phyloP scores from a whole-genome alignment of 2,329 filamentous ascomycete genomes.

The Fusarium agapanthi region DNA sequence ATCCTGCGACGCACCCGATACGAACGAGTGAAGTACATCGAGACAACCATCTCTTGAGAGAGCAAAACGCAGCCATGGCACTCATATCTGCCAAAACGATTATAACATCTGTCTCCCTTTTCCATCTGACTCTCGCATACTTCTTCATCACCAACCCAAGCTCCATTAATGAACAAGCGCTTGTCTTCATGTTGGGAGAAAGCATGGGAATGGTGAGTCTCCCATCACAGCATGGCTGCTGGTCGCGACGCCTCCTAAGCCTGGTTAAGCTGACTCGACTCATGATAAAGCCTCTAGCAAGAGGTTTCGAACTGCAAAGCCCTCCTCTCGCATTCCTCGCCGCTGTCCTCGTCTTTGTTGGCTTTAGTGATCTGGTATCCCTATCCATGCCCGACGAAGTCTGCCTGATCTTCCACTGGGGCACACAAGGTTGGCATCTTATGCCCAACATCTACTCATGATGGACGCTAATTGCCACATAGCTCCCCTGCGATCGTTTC shows the following conservation, averaged over 20 bases:
- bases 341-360: slow-evolving; percentile 69
- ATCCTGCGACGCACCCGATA: background rate
- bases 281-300: slow-evolving; percentile 54
- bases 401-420: slow-evolving; percentile 70
- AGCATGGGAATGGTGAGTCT: slow-evolving; percentile 78
- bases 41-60: background rate
- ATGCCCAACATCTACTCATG: slow-evolving; percentile 29
- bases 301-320: slow-evolving; percentile 73
- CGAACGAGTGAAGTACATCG: background rate
- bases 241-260: background rate
- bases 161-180: slow-evolving; percentile 77
- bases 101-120: slow-evolving; percentile 82
- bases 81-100: slow-evolving; percentile 83
- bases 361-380: slow-evolving; percentile 70
- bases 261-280: background rate
- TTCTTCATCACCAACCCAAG: slow-evolving; percentile 81
- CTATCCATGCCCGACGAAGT: slow-evolving; percentile 75
- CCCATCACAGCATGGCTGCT: background rate
- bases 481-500: slow-evolving; percentile 71
- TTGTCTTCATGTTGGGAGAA: slow-evolving; percentile 84
- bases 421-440: slow-evolving; percentile 65
- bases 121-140: slow-evolving; percentile 84
- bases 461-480: slow-evolving; percentile 34
- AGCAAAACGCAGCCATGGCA: slow-evolving; percentile 67
- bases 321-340: slow-evolving; percentile 79